phyloP scores from a whole-genome alignment of 768 basidiomycete species.

The Termitomyces sp. region DNA sequence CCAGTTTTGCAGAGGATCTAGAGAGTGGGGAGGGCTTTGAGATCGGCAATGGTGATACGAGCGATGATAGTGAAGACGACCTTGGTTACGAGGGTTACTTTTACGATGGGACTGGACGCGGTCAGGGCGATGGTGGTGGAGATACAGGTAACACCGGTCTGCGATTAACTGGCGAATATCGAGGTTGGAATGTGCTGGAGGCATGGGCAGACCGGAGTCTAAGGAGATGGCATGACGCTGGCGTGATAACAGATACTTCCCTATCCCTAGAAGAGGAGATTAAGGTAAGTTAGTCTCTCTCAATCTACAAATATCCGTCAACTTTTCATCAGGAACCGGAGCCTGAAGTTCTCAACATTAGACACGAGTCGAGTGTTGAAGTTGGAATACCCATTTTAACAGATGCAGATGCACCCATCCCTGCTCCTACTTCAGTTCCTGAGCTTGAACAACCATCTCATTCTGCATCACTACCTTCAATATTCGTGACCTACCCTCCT shows the following conservation, averaged over 20 bases:
- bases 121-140: constrained; percentile 74
- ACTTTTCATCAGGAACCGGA: constrained; percentile 27
- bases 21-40: constrained; percentile 89
- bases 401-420: constrained; percentile 31
- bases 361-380: constrained; percentile 41
- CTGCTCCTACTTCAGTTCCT: constrained; percentile 22
- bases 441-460: constrained; percentile 15
- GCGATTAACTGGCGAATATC: constrained; percentile 78
- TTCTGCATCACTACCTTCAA: constrained; percentile 36
- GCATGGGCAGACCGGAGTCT: constrained; percentile 91
- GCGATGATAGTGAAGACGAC: constrained; percentile 76
- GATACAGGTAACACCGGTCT: constrained; percentile 68
- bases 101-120: constrained; percentile 72
- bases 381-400: constrained; percentile 60
- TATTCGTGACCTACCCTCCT: constrained; percentile 66
- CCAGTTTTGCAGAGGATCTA: constrained; percentile 86
- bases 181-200: constrained; percentile 89
- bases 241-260: constrained; percentile 53
- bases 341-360: constrained; percentile 32
- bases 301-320: background rate
- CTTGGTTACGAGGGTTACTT: constrained; percentile 87
- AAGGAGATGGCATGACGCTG: constrained; percentile 79
- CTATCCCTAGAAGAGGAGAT: constrained; percentile 36
- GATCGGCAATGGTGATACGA: constrained; percentile 55
- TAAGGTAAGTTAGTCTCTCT: constrained; percentile 37